Evolutionary conservation across 805 yeast genomes (phyloP), one percentile per base, ranked within the genome.

Genomic region (Wickerhamomyces chaumierensis): DNA sequence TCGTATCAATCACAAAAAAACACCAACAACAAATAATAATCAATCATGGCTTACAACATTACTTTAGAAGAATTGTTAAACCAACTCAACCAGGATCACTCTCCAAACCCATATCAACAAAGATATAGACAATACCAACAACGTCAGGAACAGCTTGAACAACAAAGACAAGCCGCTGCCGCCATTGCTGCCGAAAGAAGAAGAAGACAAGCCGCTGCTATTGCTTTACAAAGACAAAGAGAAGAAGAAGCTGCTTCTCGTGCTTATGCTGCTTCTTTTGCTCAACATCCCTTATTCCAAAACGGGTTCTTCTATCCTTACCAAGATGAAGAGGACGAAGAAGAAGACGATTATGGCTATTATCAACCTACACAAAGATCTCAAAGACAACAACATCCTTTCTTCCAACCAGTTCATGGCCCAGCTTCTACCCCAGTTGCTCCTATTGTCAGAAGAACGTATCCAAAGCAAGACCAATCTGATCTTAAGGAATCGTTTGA

Each of bases 301-400:
- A 15, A 40, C n/a, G 45, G 29, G 4, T 13, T 13, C n/a, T 25
- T 25, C 4, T 25, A 44, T 21, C 43, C 42, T 11, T 48, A 47
- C 11, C 48, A 46, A 27, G 50, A 47, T 16, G 45, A 38, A 12
- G 45, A 47, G 16, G 42, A 45, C 16, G 47, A 45, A 31, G 51
- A 45, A 23, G 43, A 43, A 8, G 45, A 41, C 36, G 39, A 46
- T 16, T 44, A 40, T 18, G 44, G 45, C 44, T 47, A 47, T 34
- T 8, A 25, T 16, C 40, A 18, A 41, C 45, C 34, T 14, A 8
- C 18, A 23, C 37, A 31, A 31, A 31, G 15, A 34, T 35, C n/a
- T 36, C 39, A 32, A 36, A 37, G 36, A 31, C 38, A 5, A 36
- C n/a, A 39, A 27, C 43, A 37, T 13, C 38, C 42, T 31, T 13